Evolutionary conservation across 768 basidiomycete genomes (phyloP).

Genomic region (Tylopilus felleus): DNA sequence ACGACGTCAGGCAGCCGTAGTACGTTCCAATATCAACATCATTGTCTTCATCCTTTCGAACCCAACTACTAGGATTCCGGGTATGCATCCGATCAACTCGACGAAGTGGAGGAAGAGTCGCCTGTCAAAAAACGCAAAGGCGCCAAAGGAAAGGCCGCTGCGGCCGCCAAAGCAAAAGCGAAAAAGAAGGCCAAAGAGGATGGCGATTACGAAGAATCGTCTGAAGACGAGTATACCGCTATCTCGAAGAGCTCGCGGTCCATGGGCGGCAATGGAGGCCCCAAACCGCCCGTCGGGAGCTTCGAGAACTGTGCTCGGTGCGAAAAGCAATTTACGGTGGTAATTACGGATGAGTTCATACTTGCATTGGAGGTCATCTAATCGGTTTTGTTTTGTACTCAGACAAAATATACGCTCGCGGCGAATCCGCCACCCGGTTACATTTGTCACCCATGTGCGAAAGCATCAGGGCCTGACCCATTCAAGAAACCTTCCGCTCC

Average conservation of each 20-base stretch:
- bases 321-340: slow-evolving; percentile 82
- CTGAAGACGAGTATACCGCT: slow-evolving; percentile 66
- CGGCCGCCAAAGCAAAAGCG: slow-evolving; percentile 39
- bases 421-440: slow-evolving; percentile 68
- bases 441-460: slow-evolving; percentile 83
- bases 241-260: slow-evolving; percentile 49
- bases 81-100: slow-evolving; percentile 75
- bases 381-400: not conserved
- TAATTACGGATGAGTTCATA: slow-evolving; percentile 38
- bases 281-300: slow-evolving; percentile 70
- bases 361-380: not conserved
- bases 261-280: slow-evolving; percentile 27
- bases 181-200: slow-evolving; percentile 42
- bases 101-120: slow-evolving; percentile 48
- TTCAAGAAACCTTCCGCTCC: slow-evolving; percentile 75
- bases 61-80: slow-evolving; percentile 29
- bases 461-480: slow-evolving; percentile 72
- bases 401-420: slow-evolving; percentile 88
- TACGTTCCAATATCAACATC: not conserved
- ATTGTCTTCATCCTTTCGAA: not conserved
- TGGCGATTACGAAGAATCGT: slow-evolving; percentile 49
- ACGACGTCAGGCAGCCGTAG: slow-evolving; percentile 10
- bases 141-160: slow-evolving; percentile 39
- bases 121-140: slow-evolving; percentile 56
- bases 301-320: slow-evolving; percentile 83